Percentiles rank a stretch among this genome's conserved stretches.
These are phyloP conservation scores for Globisporangium nagaii DNA, from an alignment of 352 stramenopile species.

Conservation along the genomic window DNA sequence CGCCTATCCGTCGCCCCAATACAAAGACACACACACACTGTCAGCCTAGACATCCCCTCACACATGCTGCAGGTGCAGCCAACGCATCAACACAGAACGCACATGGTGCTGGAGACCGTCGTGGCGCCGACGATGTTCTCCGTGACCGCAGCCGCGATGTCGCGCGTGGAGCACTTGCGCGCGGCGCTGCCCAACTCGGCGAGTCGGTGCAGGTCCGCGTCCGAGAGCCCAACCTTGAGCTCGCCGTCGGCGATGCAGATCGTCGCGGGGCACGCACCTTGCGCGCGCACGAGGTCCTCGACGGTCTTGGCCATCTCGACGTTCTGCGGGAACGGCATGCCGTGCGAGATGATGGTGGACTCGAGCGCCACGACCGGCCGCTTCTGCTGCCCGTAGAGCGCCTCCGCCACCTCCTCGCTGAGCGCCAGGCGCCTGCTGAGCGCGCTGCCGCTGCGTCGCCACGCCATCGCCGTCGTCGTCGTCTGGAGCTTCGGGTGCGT, in stretches of 20 bases:
- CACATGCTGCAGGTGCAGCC: neutral
- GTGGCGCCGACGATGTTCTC: conserved; percentile 88
- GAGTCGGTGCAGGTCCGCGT: conserved; percentile 49
- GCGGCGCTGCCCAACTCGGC: conserved; percentile 55
- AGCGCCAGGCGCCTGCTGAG: conserved; percentile 39
- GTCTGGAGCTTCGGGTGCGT: neutral
- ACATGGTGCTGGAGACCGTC: conserved; percentile 97
- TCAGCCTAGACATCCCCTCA: neutral
- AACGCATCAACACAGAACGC: conserved; percentile 4
- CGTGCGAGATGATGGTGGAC: conserved; percentile 99
- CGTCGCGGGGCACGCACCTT: conserved; percentile 92
- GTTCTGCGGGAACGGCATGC: conserved; percentile 98
- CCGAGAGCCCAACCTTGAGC: conserved; percentile 64
- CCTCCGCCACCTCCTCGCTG: conserved; percentile 47
- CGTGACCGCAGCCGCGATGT: conserved; percentile 73
- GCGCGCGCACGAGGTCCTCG: conserved; percentile 84
- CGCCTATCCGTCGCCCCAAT: conserved; percentile 35
- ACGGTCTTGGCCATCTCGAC: conserved; percentile 89
- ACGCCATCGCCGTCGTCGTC: conserved; percentile 16
- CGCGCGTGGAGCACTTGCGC: conserved; percentile 79
- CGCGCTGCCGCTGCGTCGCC: conserved; percentile 32
- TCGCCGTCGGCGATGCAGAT: conserved; percentile 95
- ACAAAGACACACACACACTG: neutral
- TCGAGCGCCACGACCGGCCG: conserved; percentile 92
- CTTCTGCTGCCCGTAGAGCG: conserved; percentile 31